Evolutionary conservation across 2,329 filamentous ascomycete species (phyloP), one percentile per base, ranked within the genome.

Genomic region (Aspergillus proliferans): DNA sequence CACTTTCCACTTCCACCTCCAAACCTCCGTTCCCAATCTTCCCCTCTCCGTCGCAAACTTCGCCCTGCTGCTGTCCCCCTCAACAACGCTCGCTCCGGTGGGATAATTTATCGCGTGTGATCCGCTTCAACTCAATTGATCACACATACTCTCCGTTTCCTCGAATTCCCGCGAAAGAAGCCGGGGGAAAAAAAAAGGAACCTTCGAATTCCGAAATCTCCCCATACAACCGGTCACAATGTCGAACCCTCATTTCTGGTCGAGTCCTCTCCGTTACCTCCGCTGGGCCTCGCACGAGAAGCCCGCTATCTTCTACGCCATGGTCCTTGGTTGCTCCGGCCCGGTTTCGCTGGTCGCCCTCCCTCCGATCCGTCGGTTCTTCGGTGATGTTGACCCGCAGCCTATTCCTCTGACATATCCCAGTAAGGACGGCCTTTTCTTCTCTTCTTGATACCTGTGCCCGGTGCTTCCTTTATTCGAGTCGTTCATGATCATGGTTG

Each of bases 401-500:
- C 81, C 77, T 49, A 84, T 97, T 56, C 93, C 93, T 28, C 74
- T 91, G 70, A 94, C 90, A 67, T 98, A 97, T 77, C 93, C 93
- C 52, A 82, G 92, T 97, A 81, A 69, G 88, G 81, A 30, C 24
- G n/a, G 6, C 12, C 36, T 34, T 39, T 22, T 40, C 10, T 19
- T 40, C 5, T 14, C 4, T 10, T 40, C 38, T 6, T 40, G 7
- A 6, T 40, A 19, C 8, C 18, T 19, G 10, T 40, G 18, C 4
- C 19, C 8, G 38, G 18, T 12, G 3, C 8, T 12, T 4, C 7
- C 4, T 4, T 40, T 14, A 19, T 12, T 40, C 5, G 1, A 40
- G 9, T 12, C 5, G 7, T 19, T 2, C 19, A 19, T 40, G 38
- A 7, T 40, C 10, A 19, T 40, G 9, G 18, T 40, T 10, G 8